These are phyloP conservation scores for Colletotrichum salicis DNA, from an alignment of 2,329 filamentous ascomycete species.

Conservation along the genomic window DNA sequence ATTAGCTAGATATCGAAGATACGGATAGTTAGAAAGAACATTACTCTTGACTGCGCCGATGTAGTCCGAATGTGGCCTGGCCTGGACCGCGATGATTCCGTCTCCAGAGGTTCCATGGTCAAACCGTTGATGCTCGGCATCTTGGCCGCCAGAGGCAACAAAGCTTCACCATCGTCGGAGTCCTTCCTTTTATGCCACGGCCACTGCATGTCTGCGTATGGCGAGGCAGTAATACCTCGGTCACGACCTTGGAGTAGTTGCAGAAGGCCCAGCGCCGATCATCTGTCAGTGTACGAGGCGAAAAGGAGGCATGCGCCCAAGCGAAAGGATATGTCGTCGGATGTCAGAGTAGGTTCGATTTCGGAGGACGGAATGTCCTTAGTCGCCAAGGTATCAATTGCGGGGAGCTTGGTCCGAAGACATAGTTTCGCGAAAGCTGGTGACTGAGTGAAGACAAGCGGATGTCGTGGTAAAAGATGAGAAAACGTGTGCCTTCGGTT, in stretches of 20 bases:
- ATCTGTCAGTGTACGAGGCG: slow-evolving; percentile 27
- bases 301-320: slow-evolving; percentile 34
- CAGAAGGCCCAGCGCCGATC: slow-evolving; percentile 21
- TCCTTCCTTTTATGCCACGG: slow-evolving; percentile 47
- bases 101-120: slow-evolving; percentile 40
- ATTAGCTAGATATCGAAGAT: not conserved
- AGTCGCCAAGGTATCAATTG: slow-evolving; percentile 29
- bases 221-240: slow-evolving; percentile 23
- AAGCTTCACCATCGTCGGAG: slow-evolving; percentile 44
- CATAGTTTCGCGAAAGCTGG: slow-evolving; percentile 30
- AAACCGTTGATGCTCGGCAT: slow-evolving; percentile 46
- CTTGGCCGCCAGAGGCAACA: slow-evolving; percentile 47
- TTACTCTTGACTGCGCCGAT: slow-evolving; percentile 66
- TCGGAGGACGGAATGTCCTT: slow-evolving; percentile 20
- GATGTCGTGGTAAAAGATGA: slow-evolving; percentile 27
- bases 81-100: slow-evolving; percentile 47
- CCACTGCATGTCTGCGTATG: slow-evolving; percentile 47
- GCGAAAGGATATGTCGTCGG: slow-evolving; percentile 19
- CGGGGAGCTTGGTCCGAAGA: slow-evolving; percentile 17
- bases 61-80: slow-evolving; percentile 58
- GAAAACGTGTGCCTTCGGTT: slow-evolving; percentile 34
- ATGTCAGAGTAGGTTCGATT: slow-evolving; percentile 4
- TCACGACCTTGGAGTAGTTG: slow-evolving; percentile 32
- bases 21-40: slow-evolving; percentile 33
- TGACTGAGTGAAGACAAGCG: not conserved